These are phyloP conservation scores for Endotrypanum monterogeii DNA, from an alignment of 208 protist genomes.

Conservation along the genomic window DNA sequence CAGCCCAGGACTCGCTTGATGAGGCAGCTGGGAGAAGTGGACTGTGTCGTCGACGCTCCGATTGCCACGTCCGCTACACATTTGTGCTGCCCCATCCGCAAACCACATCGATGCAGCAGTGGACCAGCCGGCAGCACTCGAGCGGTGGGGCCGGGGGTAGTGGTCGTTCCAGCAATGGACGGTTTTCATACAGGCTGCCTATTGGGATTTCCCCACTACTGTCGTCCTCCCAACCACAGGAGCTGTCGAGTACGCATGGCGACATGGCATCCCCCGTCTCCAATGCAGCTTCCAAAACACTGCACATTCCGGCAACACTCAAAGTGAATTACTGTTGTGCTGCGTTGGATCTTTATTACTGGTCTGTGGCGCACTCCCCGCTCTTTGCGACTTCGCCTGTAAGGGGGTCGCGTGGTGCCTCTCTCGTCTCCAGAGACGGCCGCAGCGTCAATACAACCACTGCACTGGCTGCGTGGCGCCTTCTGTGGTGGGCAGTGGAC, in stretches of 20 bases:
- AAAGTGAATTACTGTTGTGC: conserved; percentile 28
- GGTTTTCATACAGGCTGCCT: background rate
- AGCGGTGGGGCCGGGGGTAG: conserved; percentile 1
- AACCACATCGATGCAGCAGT: conserved; percentile 1
- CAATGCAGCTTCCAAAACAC: background rate
- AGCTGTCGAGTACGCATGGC: background rate
- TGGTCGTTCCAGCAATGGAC: background rate
- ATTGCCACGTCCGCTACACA: conserved; percentile 26
- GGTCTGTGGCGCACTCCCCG: background rate
- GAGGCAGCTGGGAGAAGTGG: background rate
- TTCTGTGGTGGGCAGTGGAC: conserved; percentile 39
- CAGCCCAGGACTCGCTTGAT: background rate
- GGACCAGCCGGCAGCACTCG: conserved; percentile 1
- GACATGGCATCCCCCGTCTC: conserved; percentile 1
- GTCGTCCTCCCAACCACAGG: conserved; percentile 5
- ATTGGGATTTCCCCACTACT: background rate
- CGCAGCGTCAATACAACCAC: background rate
- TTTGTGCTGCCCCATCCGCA: conserved; percentile 25
- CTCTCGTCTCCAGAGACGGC: background rate
- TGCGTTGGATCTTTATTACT: conserved; percentile 20
- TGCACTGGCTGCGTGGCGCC: conserved; percentile 19
- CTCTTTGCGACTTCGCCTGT: background rate
- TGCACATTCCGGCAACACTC: conserved; percentile 29
- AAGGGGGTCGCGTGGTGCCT: background rate
- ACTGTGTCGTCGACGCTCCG: background rate